Evolutionary conservation across 1,284 basidiomycete genomes (phyloP).

Genomic region (Ustilago hordei): DNA sequence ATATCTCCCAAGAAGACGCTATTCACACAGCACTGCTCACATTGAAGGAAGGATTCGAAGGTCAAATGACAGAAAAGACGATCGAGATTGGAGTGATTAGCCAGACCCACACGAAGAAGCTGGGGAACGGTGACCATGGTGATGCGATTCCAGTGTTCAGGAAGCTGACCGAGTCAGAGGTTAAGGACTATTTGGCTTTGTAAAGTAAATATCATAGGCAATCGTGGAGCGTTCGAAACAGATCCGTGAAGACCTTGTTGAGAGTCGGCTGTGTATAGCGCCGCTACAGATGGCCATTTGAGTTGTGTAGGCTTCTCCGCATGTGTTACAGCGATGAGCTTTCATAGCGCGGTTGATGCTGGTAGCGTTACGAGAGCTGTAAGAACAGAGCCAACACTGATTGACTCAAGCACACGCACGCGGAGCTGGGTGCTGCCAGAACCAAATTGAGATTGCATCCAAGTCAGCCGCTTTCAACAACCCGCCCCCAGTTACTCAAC

Average conservation of each 20-base stretch:
- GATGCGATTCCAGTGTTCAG: constrained; percentile 59
- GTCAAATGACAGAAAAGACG: constrained; percentile 99
- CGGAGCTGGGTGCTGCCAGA: not conserved
- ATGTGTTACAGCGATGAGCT: no score
- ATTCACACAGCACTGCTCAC: constrained; percentile 99
- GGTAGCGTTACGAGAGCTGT: no score
- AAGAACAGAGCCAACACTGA: no score
- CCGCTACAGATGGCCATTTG: no score
- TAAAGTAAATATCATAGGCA: constrained; percentile 5
- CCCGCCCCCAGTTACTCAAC: constrained; percentile 31
- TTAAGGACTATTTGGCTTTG: constrained; percentile 61
- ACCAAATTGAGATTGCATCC: not conserved
- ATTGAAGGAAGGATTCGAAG: constrained; percentile 98
- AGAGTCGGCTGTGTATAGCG: no score
- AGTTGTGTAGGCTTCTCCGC: no score
- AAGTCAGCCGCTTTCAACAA: constrained; percentile 15
- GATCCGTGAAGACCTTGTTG: no score
- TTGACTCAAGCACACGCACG: not conserved
- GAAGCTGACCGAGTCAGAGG: constrained; percentile 60
- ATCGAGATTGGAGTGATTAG: constrained; percentile 95
- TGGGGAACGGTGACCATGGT: constrained; percentile 45
- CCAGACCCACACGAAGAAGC: constrained; percentile 67
- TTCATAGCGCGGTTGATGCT: no score
- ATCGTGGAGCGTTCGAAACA: no score
- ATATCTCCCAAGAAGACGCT: constrained; percentile 97